Evolutionary conservation across 1,139 yeast species (phyloP).

Genomic region (Suhomyces bribrorum): DNA sequence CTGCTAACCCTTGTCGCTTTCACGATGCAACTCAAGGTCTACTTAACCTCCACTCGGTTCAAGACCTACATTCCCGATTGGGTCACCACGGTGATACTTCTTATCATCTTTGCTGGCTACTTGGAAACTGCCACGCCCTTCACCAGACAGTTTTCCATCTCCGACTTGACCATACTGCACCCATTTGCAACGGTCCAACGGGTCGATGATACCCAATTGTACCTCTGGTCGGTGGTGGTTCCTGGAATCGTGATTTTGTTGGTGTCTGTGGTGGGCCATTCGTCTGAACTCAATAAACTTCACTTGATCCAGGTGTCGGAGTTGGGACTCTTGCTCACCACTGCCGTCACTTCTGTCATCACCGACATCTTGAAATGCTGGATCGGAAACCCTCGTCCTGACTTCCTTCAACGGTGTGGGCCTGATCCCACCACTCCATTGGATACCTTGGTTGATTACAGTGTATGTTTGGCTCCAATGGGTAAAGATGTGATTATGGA

Average conservation of each 20-base stretch:
- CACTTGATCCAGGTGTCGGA: constrained; percentile 22
- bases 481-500: constrained; percentile 59
- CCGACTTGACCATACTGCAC: constrained; percentile 20
- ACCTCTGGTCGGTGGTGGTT: constrained; percentile 16
- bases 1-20: neutral
- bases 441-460: constrained; percentile 17
- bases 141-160: constrained; percentile 20
- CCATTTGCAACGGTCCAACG: constrained; percentile 24
- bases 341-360: constrained; percentile 35
- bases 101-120: constrained; percentile 18
- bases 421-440: constrained; percentile 17
- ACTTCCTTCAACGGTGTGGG: constrained; percentile 27
- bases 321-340: constrained; percentile 19
- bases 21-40: constrained; percentile 11
- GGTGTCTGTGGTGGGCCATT: constrained; percentile 13
- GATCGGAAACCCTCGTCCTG: constrained; percentile 31
- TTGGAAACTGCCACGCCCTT: constrained; percentile 26
- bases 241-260: constrained; percentile 18
- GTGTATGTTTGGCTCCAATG: constrained; percentile 40
- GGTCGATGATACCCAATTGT: constrained; percentile 22
- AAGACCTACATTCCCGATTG: constrained; percentile 20
- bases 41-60: constrained; percentile 16
- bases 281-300: constrained; percentile 15
- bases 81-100: constrained; percentile 18
- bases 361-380: constrained; percentile 28